These are phyloP conservation scores for Fusarium aywerte DNA, from an alignment of 2,329 filamentous ascomycete species.

Conservation along the genomic window DNA sequence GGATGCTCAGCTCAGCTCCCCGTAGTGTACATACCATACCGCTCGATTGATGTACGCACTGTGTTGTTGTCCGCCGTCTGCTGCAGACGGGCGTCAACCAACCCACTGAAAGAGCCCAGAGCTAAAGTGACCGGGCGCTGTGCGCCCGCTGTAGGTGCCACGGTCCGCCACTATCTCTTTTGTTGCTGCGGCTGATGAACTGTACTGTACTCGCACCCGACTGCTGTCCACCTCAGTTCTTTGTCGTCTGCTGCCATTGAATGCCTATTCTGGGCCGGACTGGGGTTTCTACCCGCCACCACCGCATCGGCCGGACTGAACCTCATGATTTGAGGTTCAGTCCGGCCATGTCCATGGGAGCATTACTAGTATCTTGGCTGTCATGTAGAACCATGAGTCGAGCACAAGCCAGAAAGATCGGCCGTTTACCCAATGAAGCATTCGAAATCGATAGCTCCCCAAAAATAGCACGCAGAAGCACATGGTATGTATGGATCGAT, in stretches of 20 bases:
- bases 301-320: constrained; percentile 24
- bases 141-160: constrained; percentile 21
- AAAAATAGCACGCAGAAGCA: constrained; percentile 39
- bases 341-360: constrained; percentile 13
- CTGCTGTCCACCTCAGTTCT: not conserved
- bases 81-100: constrained; percentile 19
- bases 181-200: not conserved
- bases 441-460: constrained; percentile 26
- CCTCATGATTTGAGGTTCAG: constrained; percentile 28
- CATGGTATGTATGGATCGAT: constrained; percentile 38
- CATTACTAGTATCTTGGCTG: constrained; percentile 35
- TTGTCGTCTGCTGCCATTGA: constrained; percentile 1
- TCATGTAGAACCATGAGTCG: constrained; percentile 34
- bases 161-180: constrained; percentile 31
- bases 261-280: constrained; percentile 20
- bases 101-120: constrained; percentile 11
- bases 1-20: constrained; percentile 3
- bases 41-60: not conserved
- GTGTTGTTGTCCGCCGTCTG: constrained; percentile 11
- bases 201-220: not conserved
- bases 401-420: constrained; percentile 36
- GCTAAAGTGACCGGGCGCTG: constrained; percentile 2
- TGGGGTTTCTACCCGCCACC: constrained; percentile 31
- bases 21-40: not conserved
- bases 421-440: constrained; percentile 28